These are phyloP conservation scores for Paxillus ammoniavirescens DNA, from an alignment of 768 basidiomycete species.

Conservation along the genomic window DNA sequence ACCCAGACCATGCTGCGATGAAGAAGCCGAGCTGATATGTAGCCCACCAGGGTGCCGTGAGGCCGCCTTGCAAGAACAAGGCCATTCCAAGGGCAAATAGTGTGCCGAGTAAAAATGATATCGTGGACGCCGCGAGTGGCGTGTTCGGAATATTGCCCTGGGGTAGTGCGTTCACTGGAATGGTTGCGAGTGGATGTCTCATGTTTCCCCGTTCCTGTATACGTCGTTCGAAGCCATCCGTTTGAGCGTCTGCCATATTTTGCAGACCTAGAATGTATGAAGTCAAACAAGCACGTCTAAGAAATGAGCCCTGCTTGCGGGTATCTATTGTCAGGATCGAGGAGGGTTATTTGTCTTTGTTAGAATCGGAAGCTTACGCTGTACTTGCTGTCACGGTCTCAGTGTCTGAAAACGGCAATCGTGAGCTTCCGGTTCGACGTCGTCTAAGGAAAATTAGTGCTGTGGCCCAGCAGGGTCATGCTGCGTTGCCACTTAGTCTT, in stretches of 20 bases:
- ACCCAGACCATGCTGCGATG: conserved; percentile 75
- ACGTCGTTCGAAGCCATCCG: conserved; percentile 41
- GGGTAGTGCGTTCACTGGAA: conserved; percentile 39
- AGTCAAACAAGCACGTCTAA: neutral
- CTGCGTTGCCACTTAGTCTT: conserved; percentile 8
- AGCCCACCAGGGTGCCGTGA: conserved; percentile 52
- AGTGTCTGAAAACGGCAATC: too few relatives aligned
- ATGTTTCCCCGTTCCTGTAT: conserved; percentile 39
- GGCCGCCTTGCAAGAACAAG: conserved; percentile 48
- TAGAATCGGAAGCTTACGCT: conserved; percentile 1
- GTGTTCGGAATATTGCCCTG: conserved; percentile 84
- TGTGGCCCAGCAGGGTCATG: conserved; percentile 15
- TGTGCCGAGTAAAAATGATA: conserved; percentile 85
- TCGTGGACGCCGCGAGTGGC: conserved; percentile 69
- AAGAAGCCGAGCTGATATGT: conserved; percentile 84
- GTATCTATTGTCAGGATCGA: neutral
- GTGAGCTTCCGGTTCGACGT: too few relatives aligned
- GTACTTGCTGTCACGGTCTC: neutral
- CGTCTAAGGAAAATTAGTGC: neutral
- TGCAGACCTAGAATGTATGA: neutral
- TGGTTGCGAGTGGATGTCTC: conserved; percentile 50
- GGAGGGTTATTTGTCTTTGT: conserved; percentile 19
- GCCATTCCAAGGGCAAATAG: conserved; percentile 58
- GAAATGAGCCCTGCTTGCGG: neutral
- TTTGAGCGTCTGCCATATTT: conserved; percentile 33